Base-by-base conservation (phyloP, 2,329 filamentous ascomycete species). In the Plenodomus biglobosus region DNA sequence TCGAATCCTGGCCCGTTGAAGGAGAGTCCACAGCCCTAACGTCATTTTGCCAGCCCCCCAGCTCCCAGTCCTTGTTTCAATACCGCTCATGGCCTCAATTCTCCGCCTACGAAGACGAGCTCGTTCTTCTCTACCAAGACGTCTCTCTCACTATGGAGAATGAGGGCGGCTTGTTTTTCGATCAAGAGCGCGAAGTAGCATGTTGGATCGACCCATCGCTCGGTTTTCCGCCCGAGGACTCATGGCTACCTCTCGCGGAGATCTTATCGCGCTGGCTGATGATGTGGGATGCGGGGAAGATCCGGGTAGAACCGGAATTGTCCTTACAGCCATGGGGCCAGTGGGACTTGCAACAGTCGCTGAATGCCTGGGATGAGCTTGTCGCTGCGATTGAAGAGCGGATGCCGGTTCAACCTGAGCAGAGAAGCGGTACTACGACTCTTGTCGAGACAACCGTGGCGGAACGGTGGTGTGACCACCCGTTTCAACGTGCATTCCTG, bases 81-180 rank as follows among this genome's bases (percentile, higher is more conserved):
- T 44, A 44, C 42, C 22, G 36, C 22, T 44, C 42, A 32, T 44
- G 42, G 42, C 36, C 42, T 34, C 42, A 44, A 35, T 44, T 44
- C 36, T 44, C 42, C 37, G 11, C 36, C 24, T 44, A 44, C 42
- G 42, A 39, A 39, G 42, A 44, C 24, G 36, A 39, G 22, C 36
- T 44, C 22, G 35, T 44, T 44, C 42, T 44, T 39, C 42, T 44
- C 37, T 44, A 44, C 24, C 42, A 39, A 32, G 42, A 39, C 27
- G 24, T 44, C 11, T 44, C 36, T 34, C 42, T 44, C 18, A 44
- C 36, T 32, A 39, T 44, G 18, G 24, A 40, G 17, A 44, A 44
- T 20, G 37, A 44, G 18, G 42, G 42, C 15, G 42, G 42, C 13
- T 39, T 44, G 18, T 44, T 40, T 35, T 44, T 44, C 13, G 24